phyloP scores from a whole-genome alignment of 441 rosid genomes.

The Bruguiera hainesii region DNA sequence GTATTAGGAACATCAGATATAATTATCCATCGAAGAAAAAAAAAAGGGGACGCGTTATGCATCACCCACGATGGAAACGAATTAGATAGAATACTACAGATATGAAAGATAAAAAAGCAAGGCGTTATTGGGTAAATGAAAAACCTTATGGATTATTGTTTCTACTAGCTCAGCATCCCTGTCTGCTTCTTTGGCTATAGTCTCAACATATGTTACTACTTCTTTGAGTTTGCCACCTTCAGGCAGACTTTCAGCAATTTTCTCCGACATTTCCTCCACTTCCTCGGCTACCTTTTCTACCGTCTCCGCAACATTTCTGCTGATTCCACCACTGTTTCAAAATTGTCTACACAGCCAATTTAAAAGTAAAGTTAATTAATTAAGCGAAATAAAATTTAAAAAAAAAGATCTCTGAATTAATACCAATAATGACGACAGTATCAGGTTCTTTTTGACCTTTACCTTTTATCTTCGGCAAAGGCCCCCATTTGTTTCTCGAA shows the following conservation, averaged over 20 bases:
- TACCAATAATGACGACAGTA: neutral
- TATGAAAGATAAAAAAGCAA: neutral
- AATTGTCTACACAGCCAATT: constrained; percentile 23
- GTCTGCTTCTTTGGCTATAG: constrained; percentile 36
- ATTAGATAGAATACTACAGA: too few relatives aligned
- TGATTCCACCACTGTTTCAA: constrained; percentile 30
- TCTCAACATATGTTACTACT: constrained; percentile 26
- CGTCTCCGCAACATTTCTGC: constrained; percentile 31
- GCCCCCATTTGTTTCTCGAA: constrained; percentile 41
- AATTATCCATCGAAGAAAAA: too few relatives aligned
- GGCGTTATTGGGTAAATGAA: constrained; percentile 3
- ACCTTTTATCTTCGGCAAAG: constrained; percentile 37
- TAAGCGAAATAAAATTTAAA: neutral
- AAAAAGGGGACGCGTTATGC: too few relatives aligned
- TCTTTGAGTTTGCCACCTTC: constrained; percentile 35
- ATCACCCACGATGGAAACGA: too few relatives aligned
- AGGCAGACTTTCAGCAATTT: constrained; percentile 38
- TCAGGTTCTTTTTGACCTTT: neutral
- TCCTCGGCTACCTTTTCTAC: constrained; percentile 48
- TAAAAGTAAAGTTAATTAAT: neutral
- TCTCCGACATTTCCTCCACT: constrained; percentile 47
- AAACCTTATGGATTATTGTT: constrained; percentile 48
- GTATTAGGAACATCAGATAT: too few relatives aligned
- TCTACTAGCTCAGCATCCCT: constrained; percentile 31
- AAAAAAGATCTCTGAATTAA: neutral